Evolutionary conservation across 2,329 filamentous ascomycete species (phyloP), one percentile per base, ranked within the genome.

Genomic region (Sporothrix protearum): DNA sequence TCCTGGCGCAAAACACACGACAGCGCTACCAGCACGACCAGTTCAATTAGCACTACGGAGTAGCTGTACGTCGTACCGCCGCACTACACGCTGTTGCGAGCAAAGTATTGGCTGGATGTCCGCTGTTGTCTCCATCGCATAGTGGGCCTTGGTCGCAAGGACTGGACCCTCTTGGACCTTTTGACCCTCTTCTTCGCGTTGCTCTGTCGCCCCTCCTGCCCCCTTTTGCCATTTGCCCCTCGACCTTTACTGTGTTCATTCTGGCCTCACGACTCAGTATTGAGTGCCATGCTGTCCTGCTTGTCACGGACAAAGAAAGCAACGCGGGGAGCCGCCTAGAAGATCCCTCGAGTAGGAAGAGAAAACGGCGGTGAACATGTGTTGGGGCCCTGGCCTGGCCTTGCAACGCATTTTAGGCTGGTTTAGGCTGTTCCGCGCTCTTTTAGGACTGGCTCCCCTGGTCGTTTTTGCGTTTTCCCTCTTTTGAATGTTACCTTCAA

Each of bases 291-390:
- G 47, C 19, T 53, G 14, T n/a, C n/a, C 42, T 47, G 42, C 42
- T 19, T 19, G 42, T 47, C 42, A 19, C 25, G 16, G 19, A 42
- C 49, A 47, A 45, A 51, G 70, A 47, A 45, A 51, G 70, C 16
- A 49, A 25, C n/a, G 53, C 59, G 39, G 49, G 39, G 28, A 47
- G 39, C 28, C 22, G 63, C 70, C 70, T n/a, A 49, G 30, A 63
- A 36, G 8, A 61, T 33, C 51, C 66, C 42, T 36, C 61, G 57
- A 67, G 19, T n/a, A 19, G 42, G 42, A 47, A 47, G 19, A 47
- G 69, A 71, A 71, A 73, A 73, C 72, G 51, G 72, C 72, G 72
- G 72, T 73, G 72, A 73, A 73, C 70, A 45, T 33, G 61, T 42
- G 66, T 39, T 53, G 47, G 42, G 51, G 22, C 30, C 14, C 25